Base-by-base conservation (phyloP, 116 monocot genomes). In the Posidonia oceanica region DNA sequence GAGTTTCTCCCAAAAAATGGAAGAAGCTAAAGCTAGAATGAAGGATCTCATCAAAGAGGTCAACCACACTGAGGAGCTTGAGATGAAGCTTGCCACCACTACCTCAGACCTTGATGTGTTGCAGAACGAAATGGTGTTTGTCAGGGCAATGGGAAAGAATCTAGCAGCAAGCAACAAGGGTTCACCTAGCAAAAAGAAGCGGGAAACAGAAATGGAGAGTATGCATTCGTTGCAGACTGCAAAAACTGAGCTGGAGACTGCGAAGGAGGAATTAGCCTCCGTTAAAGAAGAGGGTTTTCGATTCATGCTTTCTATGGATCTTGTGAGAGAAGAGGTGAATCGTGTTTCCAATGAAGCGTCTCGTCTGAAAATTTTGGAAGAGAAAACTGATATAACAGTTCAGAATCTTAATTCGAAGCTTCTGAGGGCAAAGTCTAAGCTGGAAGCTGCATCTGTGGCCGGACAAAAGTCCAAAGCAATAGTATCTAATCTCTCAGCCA, bases 281-380 rank as follows among this genome's bases (percentile, higher is more conserved):
- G 64, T 82, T 44, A 83, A 87, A 60, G 89, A 86, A 20, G 87
- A 85, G 29, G 78, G 85, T 0, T 91, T 97, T 72, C 77, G 73
- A 68, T 76, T 73, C 75, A 89, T 89, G 96, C 20, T 74, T 16
- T 80, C 87, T 1, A 89, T 91, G 87, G 92, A 97, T 74, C 54
- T 72, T 18, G 67, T 79, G 5, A 79, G 92, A 42, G 61, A 70
- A 4, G 87, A 91, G 77, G 54, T 85, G 53, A 59, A 55, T 14
- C 56, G 64, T 0, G 23, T 85, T 12, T n/a, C 69, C 13, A 71
- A 55, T 12, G 92, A 87, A n/a, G 77, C 44, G 0, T 58, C 69
- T 7, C 62, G 37, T 41, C 53, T 89, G 59, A 78, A 77, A 74
- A 76, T 67, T 52, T 21, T 72, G n/a, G 83, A 83, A 62, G 78